These are phyloP conservation scores for Cercospora canescens DNA, from an alignment of 2,329 filamentous ascomycete genomes.

Conservation along the genomic window DNA sequence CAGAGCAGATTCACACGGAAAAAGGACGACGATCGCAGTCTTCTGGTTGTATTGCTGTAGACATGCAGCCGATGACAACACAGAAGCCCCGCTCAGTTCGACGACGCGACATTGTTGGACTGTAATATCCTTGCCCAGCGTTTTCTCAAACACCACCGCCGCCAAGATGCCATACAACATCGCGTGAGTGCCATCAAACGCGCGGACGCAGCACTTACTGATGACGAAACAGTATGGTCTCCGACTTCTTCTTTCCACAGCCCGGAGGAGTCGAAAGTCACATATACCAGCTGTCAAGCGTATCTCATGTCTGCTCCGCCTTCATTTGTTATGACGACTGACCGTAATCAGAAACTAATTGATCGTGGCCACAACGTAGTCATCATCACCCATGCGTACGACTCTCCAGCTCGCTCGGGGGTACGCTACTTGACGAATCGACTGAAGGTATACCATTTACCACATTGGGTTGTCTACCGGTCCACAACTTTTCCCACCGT, in stretches of 20 bases:
- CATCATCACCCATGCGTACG: constrained; percentile 94
- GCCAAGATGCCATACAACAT: constrained; percentile 67
- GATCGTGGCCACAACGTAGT: constrained; percentile 98
- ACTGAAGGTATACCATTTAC: constrained; percentile 96
- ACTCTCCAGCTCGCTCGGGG: constrained; percentile 67
- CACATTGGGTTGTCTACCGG: constrained; percentile 93
- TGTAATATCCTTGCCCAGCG: background rate
- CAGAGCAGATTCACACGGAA: background rate
- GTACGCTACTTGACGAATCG: constrained; percentile 96
- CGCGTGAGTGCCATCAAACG: constrained; percentile 50
- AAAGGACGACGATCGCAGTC: background rate
- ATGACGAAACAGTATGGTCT: constrained; percentile 69
- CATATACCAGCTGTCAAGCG: constrained; percentile 92
- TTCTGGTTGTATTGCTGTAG: background rate
- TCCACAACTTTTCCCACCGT: constrained; percentile 92
- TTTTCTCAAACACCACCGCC: background rate
- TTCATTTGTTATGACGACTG: background rate
- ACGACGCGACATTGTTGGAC: background rate
- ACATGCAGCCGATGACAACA: constrained; percentile 12
- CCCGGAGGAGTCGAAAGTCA: constrained; percentile 94
- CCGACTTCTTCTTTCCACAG: constrained; percentile 99
- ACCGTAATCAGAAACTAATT: constrained; percentile 70
- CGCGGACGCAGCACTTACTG: background rate
- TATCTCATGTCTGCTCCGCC: constrained; percentile 35
- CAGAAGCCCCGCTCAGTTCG: constrained; percentile 8